Conservation (phyloP, 495 filamentous ascomycete species). For the Pyrenopolyporus hunteri region DNA sequence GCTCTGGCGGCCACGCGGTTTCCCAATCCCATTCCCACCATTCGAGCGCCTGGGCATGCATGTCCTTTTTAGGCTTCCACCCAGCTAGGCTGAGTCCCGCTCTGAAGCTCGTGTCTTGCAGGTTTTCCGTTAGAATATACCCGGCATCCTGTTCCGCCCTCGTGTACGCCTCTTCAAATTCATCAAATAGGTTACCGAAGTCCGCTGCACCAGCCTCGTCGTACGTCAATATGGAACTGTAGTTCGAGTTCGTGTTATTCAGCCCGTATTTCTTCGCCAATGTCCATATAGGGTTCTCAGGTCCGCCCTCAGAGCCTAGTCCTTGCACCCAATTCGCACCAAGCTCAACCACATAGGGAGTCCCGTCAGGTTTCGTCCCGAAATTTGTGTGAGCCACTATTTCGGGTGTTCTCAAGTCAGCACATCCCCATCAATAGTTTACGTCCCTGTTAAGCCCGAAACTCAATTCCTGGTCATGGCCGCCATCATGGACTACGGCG, state of each 20-base stretch:
- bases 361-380: conserved; percentile 57
- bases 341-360: conserved; percentile 67
- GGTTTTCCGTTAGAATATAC: conserved; percentile 61
- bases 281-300: conserved; percentile 74
- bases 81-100: conserved; percentile 65
- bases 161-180: conserved; percentile 58
- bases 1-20: conserved; percentile 54
- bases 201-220: conserved; percentile 60
- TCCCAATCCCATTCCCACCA: conserved; percentile 65
- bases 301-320: conserved; percentile 59
- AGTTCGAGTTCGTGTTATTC: conserved; percentile 68
- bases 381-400: conserved; percentile 60
- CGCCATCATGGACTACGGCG: no score
- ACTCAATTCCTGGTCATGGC: no score
- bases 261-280: conserved; percentile 69
- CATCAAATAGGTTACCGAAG: conserved; percentile 57
- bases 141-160: conserved; percentile 63
- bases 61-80: conserved; percentile 68
- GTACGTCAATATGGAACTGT: conserved; percentile 65
- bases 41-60: conserved; percentile 65
- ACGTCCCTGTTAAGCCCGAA: background rate
- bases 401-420: conserved; percentile 7
- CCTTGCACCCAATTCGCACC: conserved; percentile 81
- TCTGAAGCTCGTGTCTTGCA: conserved; percentile 68
- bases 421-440: background rate